Evolutionary conservation across 306 rosid genomes (phyloP).

Genomic region (Cicer judaicum): DNA sequence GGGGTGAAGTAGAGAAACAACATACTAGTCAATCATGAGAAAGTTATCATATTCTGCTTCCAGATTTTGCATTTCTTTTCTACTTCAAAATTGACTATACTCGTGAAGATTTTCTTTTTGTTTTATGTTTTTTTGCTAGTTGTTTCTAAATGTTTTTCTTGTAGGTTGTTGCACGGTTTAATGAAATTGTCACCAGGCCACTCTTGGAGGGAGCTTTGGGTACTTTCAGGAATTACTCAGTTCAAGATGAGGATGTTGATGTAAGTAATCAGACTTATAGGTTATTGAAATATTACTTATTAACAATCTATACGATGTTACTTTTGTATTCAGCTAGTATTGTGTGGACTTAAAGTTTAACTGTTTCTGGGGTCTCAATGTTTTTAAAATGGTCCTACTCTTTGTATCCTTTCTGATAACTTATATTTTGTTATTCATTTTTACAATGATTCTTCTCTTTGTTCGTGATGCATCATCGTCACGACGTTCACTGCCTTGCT

Average conservation of each 20-base stretch:
- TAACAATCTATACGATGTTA: constrained; percentile 11
- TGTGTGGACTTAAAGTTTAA: not conserved
- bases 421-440: not conserved
- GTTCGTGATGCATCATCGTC: not conserved
- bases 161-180: constrained; percentile 95
- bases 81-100: constrained; percentile 20
- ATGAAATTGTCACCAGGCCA: constrained; percentile 81
- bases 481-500: not conserved
- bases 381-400: not conserved
- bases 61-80: constrained; percentile 30
- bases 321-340: constrained; percentile 32
- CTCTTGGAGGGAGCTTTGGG: constrained; percentile 91
- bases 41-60: constrained; percentile 33
- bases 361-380: constrained; percentile 8
- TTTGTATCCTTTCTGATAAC: constrained; percentile 23
- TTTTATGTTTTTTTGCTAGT: constrained; percentile 8
- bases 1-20: constrained; percentile 25
- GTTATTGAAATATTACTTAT: constrained; percentile 29
- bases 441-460: not conserved
- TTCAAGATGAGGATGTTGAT: constrained; percentile 86
- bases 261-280: constrained; percentile 51
- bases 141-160: constrained; percentile 27
- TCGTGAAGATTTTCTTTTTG: constrained; percentile 24
- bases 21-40: constrained; percentile 2
- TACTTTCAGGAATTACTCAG: constrained; percentile 75